phyloP scores from a whole-genome alignment of 352 stramenopile species.

The Globisporangium perplexum region DNA sequence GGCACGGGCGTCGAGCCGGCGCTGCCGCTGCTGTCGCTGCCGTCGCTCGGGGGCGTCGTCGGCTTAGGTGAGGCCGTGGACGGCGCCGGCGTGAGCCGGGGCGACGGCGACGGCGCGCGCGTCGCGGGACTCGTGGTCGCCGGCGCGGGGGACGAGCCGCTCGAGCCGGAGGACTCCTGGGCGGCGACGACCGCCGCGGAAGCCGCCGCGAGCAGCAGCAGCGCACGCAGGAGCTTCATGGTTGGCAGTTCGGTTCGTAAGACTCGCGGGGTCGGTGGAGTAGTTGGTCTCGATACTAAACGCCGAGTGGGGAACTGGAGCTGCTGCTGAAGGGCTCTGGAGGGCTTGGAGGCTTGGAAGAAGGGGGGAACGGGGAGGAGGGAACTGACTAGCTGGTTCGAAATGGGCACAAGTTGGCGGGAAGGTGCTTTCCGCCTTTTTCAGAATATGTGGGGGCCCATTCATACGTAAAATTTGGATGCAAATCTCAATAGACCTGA shows the following conservation, averaged over 20 bases:
- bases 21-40: neutral
- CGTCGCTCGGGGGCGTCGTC: neutral
- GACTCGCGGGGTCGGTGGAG: neutral
- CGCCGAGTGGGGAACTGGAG: neutral
- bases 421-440: no score
- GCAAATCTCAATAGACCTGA: no score
- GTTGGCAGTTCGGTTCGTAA: neutral
- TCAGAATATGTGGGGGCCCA: no score
- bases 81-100: conserved; percentile 10
- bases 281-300: neutral
- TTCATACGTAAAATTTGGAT: no score
- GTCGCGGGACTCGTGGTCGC: neutral
- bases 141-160: neutral
- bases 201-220: neutral
- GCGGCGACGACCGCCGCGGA: neutral
- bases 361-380: no score
- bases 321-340: no score
- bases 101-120: neutral
- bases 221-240: neutral
- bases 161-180: neutral
- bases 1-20: conserved; percentile 15
- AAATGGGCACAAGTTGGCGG: no score
- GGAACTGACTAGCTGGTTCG: no score
- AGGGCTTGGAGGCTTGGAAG: no score
- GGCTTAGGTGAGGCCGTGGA: conserved; percentile 17